Evolutionary conservation across 371 early-diverging fungal species (phyloP).

Genomic region (Mucor plumbeus): DNA sequence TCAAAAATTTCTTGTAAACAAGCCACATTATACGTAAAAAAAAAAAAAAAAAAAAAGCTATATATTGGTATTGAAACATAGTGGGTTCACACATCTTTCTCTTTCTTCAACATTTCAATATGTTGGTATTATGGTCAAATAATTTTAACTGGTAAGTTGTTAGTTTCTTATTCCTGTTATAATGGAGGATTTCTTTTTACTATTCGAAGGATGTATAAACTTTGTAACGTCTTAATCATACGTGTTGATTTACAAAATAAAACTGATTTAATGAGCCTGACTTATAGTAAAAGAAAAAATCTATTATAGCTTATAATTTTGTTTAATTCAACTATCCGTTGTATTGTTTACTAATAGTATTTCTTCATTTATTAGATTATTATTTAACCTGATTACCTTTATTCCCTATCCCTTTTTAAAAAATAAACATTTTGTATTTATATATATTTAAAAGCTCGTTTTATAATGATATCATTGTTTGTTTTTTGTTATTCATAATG

Average conservation of each 20-base stretch:
- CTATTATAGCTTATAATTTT: neutral
- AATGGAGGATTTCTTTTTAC: constrained; percentile 4
- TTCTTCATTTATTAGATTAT: neutral
- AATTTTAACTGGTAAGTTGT: neutral
- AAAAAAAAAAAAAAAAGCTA: too few species aligned
- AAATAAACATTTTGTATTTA: too few species aligned
- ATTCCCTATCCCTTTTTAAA: too few species aligned
- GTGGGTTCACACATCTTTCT: too few species aligned
- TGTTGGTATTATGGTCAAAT: neutral
- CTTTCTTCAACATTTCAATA: too few species aligned
- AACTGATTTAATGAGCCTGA: constrained; percentile 47
- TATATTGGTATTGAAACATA: too few species aligned
- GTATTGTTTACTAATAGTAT: constrained; percentile 9
- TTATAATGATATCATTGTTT: too few species aligned
- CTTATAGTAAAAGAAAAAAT: constrained; percentile 14
- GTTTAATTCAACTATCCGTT: neutral
- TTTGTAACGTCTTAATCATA: constrained; percentile 32
- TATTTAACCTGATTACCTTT: too few species aligned
- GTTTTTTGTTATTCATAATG: too few species aligned
- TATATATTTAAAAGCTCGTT: too few species aligned
- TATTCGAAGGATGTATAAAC: constrained; percentile 16
- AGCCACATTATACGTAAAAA: too few species aligned
- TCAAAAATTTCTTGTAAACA: too few species aligned
- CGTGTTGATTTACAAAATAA: constrained; percentile 35
- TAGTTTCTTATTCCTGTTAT: neutral